These are phyloP conservation scores for Globisporangium nagaii DNA, from an alignment of 352 stramenopile genomes.

Conservation along the genomic window DNA sequence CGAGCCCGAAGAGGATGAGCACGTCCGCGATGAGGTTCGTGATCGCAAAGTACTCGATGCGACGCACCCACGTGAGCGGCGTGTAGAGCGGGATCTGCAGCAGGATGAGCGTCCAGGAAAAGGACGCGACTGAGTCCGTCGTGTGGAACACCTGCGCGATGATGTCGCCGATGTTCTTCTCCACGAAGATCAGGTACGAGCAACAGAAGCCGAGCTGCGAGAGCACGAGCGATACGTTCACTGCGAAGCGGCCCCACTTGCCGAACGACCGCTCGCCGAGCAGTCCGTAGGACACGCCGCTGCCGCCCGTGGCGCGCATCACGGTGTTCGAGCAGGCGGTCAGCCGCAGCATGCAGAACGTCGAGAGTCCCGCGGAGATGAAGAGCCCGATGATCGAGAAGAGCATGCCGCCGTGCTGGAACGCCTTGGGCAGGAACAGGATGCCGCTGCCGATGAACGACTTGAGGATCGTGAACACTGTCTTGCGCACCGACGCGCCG, in stretches of 20 bases:
- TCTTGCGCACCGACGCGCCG: constrained; percentile 42
- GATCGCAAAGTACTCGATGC: constrained; percentile 72
- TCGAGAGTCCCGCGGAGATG: constrained; percentile 38
- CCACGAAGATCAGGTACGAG: constrained; percentile 73
- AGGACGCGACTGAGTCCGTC: constrained; percentile 34
- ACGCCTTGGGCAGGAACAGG: constrained; percentile 61
- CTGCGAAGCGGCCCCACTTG: constrained; percentile 34
- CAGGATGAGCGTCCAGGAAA: constrained; percentile 48
- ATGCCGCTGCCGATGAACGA: constrained; percentile 69
- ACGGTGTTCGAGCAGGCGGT: constrained; percentile 45
- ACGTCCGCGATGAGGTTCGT: constrained; percentile 62
- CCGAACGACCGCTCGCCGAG: constrained; percentile 55
- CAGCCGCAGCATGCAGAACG: constrained; percentile 59
- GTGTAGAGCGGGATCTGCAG: constrained; percentile 68
- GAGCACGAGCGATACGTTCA: constrained; percentile 67
- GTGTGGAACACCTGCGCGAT: constrained; percentile 44
- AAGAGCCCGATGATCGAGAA: constrained; percentile 51
- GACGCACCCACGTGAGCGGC: constrained; percentile 60
- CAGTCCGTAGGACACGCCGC: constrained; percentile 50
- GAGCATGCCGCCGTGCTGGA: constrained; percentile 62
- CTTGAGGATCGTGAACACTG: constrained; percentile 67
- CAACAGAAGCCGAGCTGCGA: constrained; percentile 70
- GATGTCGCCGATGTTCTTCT: constrained; percentile 62
- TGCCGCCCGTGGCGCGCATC: constrained; percentile 14
- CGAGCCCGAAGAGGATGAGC: constrained; percentile 48